A percentile compares a stretch with the other conserved stretches of the same genome.
phyloP scores from a whole-genome alignment of 345 rosid genomes.

The Lenwebbia sp. region DNA sequence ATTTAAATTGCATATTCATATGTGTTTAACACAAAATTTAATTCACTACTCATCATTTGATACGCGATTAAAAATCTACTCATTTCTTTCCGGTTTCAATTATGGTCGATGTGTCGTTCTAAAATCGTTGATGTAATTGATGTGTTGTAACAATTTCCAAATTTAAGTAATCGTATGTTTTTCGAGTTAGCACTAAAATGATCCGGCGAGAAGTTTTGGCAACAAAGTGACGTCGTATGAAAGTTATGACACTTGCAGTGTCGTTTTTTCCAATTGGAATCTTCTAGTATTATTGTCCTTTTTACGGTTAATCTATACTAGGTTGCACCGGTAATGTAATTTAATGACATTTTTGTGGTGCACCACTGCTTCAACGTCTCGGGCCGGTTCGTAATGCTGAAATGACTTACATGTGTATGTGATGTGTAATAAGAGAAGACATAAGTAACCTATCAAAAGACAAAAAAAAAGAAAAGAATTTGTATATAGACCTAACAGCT shows the following conservation, averaged over 20 bases:
- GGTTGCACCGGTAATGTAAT: neutral
- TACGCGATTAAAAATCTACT: neutral
- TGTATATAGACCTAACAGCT: neutral
- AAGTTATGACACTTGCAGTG: neutral
- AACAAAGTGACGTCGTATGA: neutral
- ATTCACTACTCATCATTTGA: neutral
- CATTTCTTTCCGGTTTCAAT: neutral
- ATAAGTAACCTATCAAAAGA: neutral
- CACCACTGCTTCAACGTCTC: neutral
- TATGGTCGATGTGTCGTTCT: neutral
- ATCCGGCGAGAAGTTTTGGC: rapidly evolving
- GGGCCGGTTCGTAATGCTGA: neutral
- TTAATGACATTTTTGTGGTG: neutral
- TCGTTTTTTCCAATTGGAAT: neutral
- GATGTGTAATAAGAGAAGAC: neutral
- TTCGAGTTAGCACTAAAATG: rapidly evolving
- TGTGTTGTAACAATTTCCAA: neutral
- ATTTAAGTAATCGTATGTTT: neutral
- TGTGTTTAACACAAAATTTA: neutral
- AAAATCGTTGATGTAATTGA: neutral
- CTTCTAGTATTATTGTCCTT: neutral
- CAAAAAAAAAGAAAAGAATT: neutral
- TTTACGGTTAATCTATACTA: neutral
- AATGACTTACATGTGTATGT: neutral
- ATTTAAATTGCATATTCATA: neutral